These are phyloP conservation scores for Hymenoscyphus fructigenus DNA, from an alignment of 2,329 filamentous ascomycete species.

Conservation along the genomic window DNA sequence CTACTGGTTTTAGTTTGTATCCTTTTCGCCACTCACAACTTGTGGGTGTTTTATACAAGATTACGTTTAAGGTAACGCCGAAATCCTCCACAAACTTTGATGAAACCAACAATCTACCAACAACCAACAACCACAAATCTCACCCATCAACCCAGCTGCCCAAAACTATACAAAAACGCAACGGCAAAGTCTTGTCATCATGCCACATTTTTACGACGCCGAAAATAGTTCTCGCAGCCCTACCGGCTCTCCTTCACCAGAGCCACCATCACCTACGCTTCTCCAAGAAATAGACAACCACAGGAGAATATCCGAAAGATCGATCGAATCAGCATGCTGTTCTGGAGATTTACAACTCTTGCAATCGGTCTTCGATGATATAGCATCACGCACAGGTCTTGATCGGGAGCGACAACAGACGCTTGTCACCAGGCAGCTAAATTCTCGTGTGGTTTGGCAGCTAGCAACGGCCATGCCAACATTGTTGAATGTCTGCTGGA, in stretches of 20 bases:
- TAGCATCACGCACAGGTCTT: slow-evolving; percentile 2
- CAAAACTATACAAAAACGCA: neutral
- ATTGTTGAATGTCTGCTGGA: slow-evolving; percentile 4
- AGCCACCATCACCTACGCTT: neutral
- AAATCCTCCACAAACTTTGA: neutral
- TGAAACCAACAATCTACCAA: neutral
- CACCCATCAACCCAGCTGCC: neutral
- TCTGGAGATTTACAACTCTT: neutral
- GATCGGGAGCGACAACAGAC: neutral
- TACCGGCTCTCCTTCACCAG: neutral
- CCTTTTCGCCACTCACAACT: no score
- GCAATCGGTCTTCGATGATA: neutral
- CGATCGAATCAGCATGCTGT: neutral
- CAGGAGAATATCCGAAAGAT: neutral
- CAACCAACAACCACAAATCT: neutral
- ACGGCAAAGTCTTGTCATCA: neutral
- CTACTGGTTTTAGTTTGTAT: no score
- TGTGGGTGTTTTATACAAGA: no score
- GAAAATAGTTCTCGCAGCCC: neutral
- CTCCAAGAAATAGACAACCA: neutral
- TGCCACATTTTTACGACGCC: neutral
- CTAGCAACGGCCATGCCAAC: neutral
- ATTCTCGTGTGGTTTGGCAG: neutral
- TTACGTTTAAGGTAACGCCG: neutral
- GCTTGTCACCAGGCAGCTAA: neutral